Evolutionary conservation across 1,284 basidiomycete species (phyloP).

Genomic region (Moesziomyces sp.): DNA sequence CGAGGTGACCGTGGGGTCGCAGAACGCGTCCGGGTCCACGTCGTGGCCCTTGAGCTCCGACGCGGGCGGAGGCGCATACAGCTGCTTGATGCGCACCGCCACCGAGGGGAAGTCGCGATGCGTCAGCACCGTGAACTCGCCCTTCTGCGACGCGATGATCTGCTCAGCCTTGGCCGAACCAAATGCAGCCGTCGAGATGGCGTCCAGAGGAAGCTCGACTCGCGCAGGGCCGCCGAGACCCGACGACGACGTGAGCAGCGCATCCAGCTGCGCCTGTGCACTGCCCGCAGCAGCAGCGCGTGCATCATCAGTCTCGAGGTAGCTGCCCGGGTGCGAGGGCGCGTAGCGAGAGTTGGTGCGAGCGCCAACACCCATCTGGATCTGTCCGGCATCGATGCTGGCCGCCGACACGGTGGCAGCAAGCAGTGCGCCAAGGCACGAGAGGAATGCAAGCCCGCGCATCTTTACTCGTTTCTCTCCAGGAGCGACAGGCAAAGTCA

Average conservation of each 20-base stretch:
- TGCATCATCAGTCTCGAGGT: conserved; percentile 14
- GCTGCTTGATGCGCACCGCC: conserved; percentile 56
- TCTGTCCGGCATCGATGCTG: conserved; percentile 24
- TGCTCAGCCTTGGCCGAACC: conserved; percentile 33
- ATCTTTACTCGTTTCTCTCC: conserved; percentile 3
- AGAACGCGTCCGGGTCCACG: conserved; percentile 57
- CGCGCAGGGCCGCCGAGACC: conserved; percentile 35
- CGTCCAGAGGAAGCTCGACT: conserved; percentile 48
- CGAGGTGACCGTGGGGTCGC: conserved; percentile 60
- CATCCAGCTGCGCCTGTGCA: conserved; percentile 25
- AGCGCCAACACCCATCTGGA: conserved; percentile 34
- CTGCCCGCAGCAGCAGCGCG: conserved; percentile 1
- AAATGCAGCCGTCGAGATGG: conserved; percentile 35
- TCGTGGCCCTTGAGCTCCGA: conserved; percentile 32
- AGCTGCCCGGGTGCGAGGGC: conserved; percentile 9
- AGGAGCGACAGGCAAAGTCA: neutral
- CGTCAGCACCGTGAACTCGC: conserved; percentile 43
- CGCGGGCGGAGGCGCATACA: conserved; percentile 30
- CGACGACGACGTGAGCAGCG: conserved; percentile 11
- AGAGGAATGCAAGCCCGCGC: conserved; percentile 36
- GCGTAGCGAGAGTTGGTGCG: conserved; percentile 26
- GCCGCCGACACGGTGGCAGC: conserved; percentile 23
- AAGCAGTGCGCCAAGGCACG: conserved; percentile 39
- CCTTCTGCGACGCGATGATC: conserved; percentile 47
- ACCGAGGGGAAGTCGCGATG: conserved; percentile 58